A percentile compares a stretch with the other conserved stretches of the same genome.
Evolutionary conservation across 2,329 filamentous ascomycete species (phyloP).

Genomic region (Colletotrichum aenigma): DNA sequence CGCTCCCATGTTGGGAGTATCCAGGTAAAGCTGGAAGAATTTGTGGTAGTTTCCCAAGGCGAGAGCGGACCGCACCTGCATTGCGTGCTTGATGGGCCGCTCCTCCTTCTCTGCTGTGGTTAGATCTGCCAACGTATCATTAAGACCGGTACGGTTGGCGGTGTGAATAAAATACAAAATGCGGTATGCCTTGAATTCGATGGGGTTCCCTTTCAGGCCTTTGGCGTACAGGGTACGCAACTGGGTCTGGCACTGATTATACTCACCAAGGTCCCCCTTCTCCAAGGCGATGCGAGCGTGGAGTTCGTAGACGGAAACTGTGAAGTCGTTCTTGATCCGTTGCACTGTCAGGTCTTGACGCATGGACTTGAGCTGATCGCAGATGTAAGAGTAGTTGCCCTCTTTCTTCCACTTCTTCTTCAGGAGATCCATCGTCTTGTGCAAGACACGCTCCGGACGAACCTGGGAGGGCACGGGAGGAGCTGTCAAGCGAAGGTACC

Average conservation of each 20-base stretch:
- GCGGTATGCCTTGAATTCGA: slow-evolving; percentile 99
- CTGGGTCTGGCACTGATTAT: slow-evolving; percentile 99
- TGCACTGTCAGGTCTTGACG: slow-evolving; percentile 98
- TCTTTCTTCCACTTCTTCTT: slow-evolving; percentile 96
- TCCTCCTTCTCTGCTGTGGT: slow-evolving; percentile 94
- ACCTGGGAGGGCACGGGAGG: slow-evolving; percentile 89
- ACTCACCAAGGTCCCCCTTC: slow-evolving; percentile 99
- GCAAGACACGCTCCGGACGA: slow-evolving; percentile 79
- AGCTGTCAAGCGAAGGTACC: slow-evolving; percentile 90
- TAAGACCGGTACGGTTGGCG: slow-evolving; percentile 96
- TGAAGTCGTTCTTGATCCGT: slow-evolving; percentile 95
- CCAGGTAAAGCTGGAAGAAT: slow-evolving; percentile 95
- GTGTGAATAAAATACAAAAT: slow-evolving; percentile 99
- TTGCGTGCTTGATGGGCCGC: slow-evolving; percentile 83
- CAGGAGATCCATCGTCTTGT: slow-evolving; percentile 83
- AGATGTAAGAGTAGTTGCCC: slow-evolving; percentile 95
- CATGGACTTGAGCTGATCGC: slow-evolving; percentile 98
- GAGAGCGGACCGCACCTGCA: slow-evolving; percentile 88
- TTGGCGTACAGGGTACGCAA: slow-evolving; percentile 88
- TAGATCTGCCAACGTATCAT: slow-evolving; percentile 98
- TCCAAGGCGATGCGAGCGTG: slow-evolving; percentile 97
- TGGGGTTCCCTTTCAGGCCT: slow-evolving; percentile 84
- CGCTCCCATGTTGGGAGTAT: slow-evolving; percentile 94
- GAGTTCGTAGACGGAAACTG: slow-evolving; percentile 94
- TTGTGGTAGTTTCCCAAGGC: slow-evolving; percentile 96